Evolutionary conservation across 345 rosid genomes (phyloP).

Genomic region (Toxicodendron radicans): DNA sequence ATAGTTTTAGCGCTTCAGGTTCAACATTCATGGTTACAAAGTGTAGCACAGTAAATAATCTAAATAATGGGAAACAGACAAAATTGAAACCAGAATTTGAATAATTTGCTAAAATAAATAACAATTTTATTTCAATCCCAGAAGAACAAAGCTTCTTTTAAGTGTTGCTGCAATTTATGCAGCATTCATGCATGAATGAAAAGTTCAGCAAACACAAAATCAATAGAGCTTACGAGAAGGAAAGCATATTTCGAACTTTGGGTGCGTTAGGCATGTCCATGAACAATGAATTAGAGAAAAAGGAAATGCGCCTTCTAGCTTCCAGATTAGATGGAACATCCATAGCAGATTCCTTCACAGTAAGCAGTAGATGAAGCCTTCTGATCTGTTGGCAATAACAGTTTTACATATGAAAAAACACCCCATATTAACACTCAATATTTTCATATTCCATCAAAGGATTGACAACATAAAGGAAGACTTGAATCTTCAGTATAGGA

Average conservation of each 20-base stretch:
- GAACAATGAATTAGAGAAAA: conserved; percentile 66
- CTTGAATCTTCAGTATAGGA: not conserved
- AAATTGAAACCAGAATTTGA: not conserved
- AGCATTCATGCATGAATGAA: not conserved
- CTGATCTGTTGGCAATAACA: conserved; percentile 37
- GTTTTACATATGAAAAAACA: conserved; percentile 2
- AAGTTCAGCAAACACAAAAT: conserved; percentile 13
- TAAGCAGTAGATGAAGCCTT: conserved; percentile 60
- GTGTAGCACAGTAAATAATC: not conserved
- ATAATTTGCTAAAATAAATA: not conserved
- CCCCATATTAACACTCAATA: too few relatives aligned
- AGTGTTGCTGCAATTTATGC: not conserved
- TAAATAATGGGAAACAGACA: not conserved
- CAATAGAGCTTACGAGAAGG: conserved; percentile 49
- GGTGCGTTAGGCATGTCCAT: conserved; percentile 76
- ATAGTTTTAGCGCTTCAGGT: not conserved
- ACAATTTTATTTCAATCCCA: not conserved
- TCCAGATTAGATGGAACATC: conserved; percentile 68
- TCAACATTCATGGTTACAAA: not conserved
- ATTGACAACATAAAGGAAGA: too few relatives aligned
- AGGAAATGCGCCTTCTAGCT: conserved; percentile 69
- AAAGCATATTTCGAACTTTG: conserved; percentile 63
- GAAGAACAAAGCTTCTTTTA: not conserved
- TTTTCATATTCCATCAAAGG: too few relatives aligned
- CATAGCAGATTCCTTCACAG: conserved; percentile 69